Percentiles rank a stretch among this genome's conserved stretches.
These are phyloP conservation scores for Teratosphaeria destructans DNA, from an alignment of 2,329 filamentous ascomycete genomes.

Conservation along the genomic window DNA sequence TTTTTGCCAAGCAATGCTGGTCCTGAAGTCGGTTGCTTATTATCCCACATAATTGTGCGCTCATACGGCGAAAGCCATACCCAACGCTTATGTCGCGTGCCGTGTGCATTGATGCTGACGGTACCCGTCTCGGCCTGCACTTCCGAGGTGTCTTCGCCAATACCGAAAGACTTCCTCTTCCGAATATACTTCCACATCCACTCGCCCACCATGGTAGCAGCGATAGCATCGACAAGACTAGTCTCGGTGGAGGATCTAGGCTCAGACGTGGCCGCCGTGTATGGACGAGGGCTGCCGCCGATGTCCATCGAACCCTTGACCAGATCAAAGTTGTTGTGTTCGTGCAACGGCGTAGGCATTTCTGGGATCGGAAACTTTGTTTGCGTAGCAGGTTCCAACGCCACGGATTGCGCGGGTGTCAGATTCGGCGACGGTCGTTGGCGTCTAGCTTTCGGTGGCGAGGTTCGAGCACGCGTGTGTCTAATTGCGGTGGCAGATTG, in stretches of 20 bases:
- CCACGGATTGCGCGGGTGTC: conserved; percentile 27
- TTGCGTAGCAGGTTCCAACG: conserved; percentile 22
- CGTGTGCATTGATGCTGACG: conserved; percentile 55
- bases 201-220: conserved; percentile 96
- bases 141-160: conserved; percentile 50
- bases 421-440: conserved; percentile 22
- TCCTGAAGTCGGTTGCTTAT: conserved; percentile 85
- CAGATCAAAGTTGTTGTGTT: conserved; percentile 10
- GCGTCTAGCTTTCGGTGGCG: conserved; percentile 33
- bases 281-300: background rate
- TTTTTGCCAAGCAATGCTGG: conserved; percentile 86
- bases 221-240: conserved; percentile 88
- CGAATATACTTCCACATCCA: conserved; percentile 92
- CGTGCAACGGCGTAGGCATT: conserved; percentile 19
- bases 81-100: conserved; percentile 83
- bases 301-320: conserved; percentile 15
- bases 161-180: conserved; percentile 80
- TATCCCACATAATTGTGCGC: conserved; percentile 93
- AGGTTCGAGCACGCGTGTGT: conserved; percentile 46
- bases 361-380: conserved; percentile 25
- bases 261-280: conserved; percentile 1
- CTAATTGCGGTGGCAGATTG: conserved; percentile 67
- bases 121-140: conserved; percentile 48
- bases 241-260: conserved; percentile 27
- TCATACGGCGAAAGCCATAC: conserved; percentile 98